Evolutionary conservation across 495 filamentous ascomycete genomes (phyloP).

Genomic region (Talaromyces borbonicus): DNA sequence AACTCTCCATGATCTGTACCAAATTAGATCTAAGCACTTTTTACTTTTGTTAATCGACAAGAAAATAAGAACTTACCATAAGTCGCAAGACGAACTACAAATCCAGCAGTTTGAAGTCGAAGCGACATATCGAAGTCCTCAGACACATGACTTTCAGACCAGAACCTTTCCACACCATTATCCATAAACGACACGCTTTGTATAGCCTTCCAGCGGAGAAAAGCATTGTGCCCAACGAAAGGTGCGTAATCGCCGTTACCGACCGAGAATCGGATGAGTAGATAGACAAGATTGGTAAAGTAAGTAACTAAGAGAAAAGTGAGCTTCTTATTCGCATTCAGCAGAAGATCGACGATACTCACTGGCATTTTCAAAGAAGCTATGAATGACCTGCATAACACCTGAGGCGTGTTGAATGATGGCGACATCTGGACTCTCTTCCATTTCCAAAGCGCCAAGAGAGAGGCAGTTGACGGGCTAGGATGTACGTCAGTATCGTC

Average conservation of each 20-base stretch:
- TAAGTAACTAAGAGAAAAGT: slow-evolving; percentile 20
- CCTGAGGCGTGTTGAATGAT: slow-evolving; percentile 38
- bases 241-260: slow-evolving; percentile 30
- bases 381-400: slow-evolving; percentile 36
- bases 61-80: slow-evolving; percentile 13
- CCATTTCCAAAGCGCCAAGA: slow-evolving; percentile 38
- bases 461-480: slow-evolving; percentile 37
- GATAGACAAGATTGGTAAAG: slow-evolving; percentile 34
- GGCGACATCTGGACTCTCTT: slow-evolving; percentile 33
- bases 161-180: slow-evolving; percentile 28
- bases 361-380: slow-evolving; percentile 32
- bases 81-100: slow-evolving; percentile 30
- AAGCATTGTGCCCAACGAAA: slow-evolving; percentile 69
- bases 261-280: slow-evolving; percentile 29
- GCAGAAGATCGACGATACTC: neutral
- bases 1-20: slow-evolving; percentile 23
- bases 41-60: too few relatives aligned
- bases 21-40: too few relatives aligned
- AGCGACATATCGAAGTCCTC: slow-evolving; percentile 37
- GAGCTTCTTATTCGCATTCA: neutral
- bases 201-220: slow-evolving; percentile 61
- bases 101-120: slow-evolving; percentile 26
- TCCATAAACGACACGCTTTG: slow-evolving; percentile 15
- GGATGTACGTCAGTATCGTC: slow-evolving; percentile 8
- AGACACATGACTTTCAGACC: slow-evolving; percentile 32